Evolutionary conservation across 371 early-diverging fungal species (phyloP), one percentile per base, ranked within the genome.

Genomic region (Apophysomyces trapeziformis): DNA sequence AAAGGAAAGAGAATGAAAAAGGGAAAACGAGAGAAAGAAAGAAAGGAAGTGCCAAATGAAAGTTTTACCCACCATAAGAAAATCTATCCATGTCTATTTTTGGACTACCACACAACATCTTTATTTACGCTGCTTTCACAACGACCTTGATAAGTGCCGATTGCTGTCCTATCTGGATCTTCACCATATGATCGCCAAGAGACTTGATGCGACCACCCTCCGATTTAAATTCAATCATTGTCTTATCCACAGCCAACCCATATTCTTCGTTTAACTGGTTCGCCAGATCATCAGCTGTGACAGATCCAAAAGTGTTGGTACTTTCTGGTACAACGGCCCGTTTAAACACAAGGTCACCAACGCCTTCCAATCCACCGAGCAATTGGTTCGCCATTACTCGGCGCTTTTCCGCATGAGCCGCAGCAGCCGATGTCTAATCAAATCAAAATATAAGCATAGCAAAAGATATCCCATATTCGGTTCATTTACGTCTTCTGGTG

Each of bases 281-380:
- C 12, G 71, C 68, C 41, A 83, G 60, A 64, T 83, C 84, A 36
- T 83, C 84, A 18, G 68, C 75, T 18, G 80, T 80, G n/a, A 83
- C 84, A 43, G 84, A 83, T 59, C 84, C 84, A 67, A 83, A 83
- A 4, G 81, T 80, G 43, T 72, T 68, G 54, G 60, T 73, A 58
- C 72, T 77, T 50, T 72, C 72, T 37, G 84, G 84, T 26, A 80
- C 70, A 43, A 74, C 69, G 14, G 81, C 79, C 65, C 84, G 76
- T 32, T 74, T 71, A 41, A 83, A 83, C 18, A 60, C 43, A 5
- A 80, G 67, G 41, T 62, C 65, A 45, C 45, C 61, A 11, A 74
- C 66, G n/a, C 47, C 60, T 58, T 69, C 68, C 44, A 79, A 63
- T 64, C 64, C 54, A n/a, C 63, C 63, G 56, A 69, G 39, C 39